These are phyloP conservation scores for Hemileccinum impolitum DNA, from an alignment of 768 basidiomycete genomes.

Conservation along the genomic window DNA sequence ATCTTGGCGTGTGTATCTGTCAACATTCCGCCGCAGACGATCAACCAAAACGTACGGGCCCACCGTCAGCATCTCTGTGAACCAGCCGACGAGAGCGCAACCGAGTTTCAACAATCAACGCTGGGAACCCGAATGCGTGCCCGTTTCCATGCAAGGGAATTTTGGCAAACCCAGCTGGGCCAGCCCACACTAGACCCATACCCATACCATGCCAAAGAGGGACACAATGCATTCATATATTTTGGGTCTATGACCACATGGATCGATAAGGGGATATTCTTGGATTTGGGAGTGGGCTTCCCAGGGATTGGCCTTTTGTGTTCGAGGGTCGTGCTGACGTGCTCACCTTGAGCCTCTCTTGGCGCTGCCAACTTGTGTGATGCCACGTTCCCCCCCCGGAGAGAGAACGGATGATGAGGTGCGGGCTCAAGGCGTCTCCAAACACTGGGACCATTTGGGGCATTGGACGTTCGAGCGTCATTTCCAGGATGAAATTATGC, in stretches of 20 bases:
- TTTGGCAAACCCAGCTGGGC: constrained; percentile 8
- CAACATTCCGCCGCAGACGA: background rate
- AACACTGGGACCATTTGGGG: too few species aligned
- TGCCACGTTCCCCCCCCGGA: background rate
- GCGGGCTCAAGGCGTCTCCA: background rate
- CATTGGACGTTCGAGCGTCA: too few species aligned
- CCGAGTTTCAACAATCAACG: background rate
- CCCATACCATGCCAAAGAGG: constrained; percentile 15
- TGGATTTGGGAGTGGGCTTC: constrained; percentile 4
- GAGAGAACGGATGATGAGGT: background rate
- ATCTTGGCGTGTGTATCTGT: background rate
- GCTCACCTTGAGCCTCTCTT: background rate
- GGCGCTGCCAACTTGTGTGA: background rate
- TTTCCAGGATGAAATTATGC: too few species aligned
- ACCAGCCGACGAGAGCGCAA: background rate
- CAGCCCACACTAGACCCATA: background rate
- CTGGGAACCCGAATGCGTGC: constrained; percentile 1
- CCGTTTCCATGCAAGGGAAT: constrained; percentile 9
- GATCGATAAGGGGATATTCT: constrained; percentile 23
- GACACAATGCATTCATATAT: constrained; percentile 3
- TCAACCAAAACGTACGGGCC: constrained; percentile 1
- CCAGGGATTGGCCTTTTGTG: background rate
- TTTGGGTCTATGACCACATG: constrained; percentile 6
- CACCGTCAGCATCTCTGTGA: background rate
- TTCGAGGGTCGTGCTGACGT: constrained; percentile 4